Evolutionary conservation across 257 asterid genomes (phyloP), one percentile per base, ranked within the genome.

Genomic region (Solanum dulcamara): DNA sequence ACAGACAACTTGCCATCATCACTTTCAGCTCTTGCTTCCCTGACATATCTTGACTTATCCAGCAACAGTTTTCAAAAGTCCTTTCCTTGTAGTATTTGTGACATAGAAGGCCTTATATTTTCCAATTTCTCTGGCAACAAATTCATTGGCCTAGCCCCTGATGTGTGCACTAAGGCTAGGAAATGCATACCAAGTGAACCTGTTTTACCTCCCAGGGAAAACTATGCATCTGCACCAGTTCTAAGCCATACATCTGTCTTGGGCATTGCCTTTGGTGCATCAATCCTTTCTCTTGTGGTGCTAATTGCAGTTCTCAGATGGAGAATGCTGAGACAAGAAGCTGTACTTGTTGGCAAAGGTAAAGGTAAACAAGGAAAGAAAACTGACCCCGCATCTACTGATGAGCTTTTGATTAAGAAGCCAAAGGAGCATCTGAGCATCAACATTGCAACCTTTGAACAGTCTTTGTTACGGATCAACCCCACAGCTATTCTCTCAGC

Each of bases 11-110:
- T 92, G 60, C 97, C 98, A 3, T 12, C 71, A 10, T 91, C 97
- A 2, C 93, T 95, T 70, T 89, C 98, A 0, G 80, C 70, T 60
- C 95, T 95, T 57, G 87, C 88, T 79, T 48, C 91, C 77, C 90
- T 95, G 89, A 92, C 97, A 5, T 92, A 92, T 90, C 95, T 95
- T 26, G 99, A 95, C 83, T 33, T 95, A 37, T 95, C 99, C n/a
- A 88, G 79, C 64, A 95, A 95, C 90, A 67, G 88, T 38, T 94
- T 95, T 66, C 89, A 62, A 40, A 83, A 84, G 44, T 40, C 85
- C 50, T 93, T 95, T 79, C 99, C 97, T 18, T 94, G 99, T 84
- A 87, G 88, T 51, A 85, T 95, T 9, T 94, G 99, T 86, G 79
- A 88, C n/a, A 87, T 91, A 81, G 87, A 88, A 84, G 95, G 98